phyloP scores from a whole-genome alignment of 208 protist species.

The Phytomonas sp. region DNA sequence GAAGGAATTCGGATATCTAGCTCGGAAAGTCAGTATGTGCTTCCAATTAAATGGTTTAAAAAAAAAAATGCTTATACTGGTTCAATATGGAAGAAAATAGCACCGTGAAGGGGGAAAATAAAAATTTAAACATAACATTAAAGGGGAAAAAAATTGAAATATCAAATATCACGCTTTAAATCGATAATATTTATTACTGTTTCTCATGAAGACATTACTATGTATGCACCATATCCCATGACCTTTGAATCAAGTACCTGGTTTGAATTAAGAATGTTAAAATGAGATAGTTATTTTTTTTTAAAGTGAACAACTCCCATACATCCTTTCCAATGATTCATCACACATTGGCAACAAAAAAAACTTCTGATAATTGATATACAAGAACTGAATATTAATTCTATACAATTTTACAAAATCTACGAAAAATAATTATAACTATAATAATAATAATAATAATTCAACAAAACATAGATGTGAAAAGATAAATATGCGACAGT shows the following conservation, averaged over 20 bases:
- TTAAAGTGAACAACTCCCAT: background rate
- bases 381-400: background rate
- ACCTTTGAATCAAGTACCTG: background rate
- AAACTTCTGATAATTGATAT: background rate
- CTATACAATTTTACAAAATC: background rate
- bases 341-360: background rate
- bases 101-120: background rate
- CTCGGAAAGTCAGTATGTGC: background rate
- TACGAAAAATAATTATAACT: background rate
- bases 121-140: background rate
- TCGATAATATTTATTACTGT: background rate
- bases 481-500: background rate
- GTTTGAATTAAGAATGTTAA: background rate
- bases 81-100: slow-evolving; percentile 1
- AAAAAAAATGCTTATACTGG: slow-evolving; percentile 5
- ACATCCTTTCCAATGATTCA: background rate
- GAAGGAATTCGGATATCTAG: slow-evolving; percentile 1
- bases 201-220: background rate
- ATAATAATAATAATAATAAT: background rate
- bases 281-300: background rate
- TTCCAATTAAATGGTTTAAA: background rate
- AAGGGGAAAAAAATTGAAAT: background rate
- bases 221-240: background rate
- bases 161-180: background rate
- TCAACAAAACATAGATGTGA: background rate